Conservation (phyloP, 805 yeast genomes). For the Hanseniaspora taiwanica region DNA sequence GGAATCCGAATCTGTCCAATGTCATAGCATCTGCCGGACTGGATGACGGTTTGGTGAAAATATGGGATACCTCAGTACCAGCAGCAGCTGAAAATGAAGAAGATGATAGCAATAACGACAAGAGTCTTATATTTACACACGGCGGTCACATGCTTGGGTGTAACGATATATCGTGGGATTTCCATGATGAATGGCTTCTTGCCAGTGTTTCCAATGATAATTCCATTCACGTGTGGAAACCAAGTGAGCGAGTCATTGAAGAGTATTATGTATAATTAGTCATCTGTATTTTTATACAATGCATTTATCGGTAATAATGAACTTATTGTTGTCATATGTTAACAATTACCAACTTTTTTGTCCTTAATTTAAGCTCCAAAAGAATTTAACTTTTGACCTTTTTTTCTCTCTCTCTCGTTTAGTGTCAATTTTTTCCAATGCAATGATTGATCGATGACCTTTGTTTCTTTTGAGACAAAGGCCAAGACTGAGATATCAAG, state of each 20-base stretch:
- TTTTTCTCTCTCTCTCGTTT: too few relatives aligned
- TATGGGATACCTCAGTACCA: conserved; percentile 39
- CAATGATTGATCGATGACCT: too few relatives aligned
- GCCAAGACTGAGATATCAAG: too few relatives aligned
- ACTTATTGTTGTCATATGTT: too few relatives aligned
- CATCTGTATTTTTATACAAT: not conserved
- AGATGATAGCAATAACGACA: not conserved
- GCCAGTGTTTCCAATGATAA: conserved; percentile 78
- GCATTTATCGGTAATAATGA: too few relatives aligned
- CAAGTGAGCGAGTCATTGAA: conserved; percentile 24
- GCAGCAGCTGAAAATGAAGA: conserved; percentile 8
- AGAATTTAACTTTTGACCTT: too few relatives aligned
- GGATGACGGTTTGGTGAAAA: conserved; percentile 47
- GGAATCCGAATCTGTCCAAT: conserved; percentile 49
- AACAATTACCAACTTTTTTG: too few relatives aligned
- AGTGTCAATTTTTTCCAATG: too few relatives aligned
- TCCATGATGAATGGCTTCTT: conserved; percentile 53
- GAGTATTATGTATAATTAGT: not conserved
- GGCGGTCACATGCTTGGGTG: conserved; percentile 84
- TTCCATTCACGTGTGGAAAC: conserved; percentile 78
- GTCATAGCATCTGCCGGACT: conserved; percentile 54
- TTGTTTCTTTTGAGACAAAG: too few relatives aligned
- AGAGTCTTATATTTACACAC: conserved; percentile 44
- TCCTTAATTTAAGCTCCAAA: not conserved
- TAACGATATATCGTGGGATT: conserved; percentile 75